A percentile compares a stretch with the other conserved stretches of the same genome.
Conservation (phyloP, 2,329 filamentous ascomycete genomes). For the Fusarium gaditjirri region DNA sequence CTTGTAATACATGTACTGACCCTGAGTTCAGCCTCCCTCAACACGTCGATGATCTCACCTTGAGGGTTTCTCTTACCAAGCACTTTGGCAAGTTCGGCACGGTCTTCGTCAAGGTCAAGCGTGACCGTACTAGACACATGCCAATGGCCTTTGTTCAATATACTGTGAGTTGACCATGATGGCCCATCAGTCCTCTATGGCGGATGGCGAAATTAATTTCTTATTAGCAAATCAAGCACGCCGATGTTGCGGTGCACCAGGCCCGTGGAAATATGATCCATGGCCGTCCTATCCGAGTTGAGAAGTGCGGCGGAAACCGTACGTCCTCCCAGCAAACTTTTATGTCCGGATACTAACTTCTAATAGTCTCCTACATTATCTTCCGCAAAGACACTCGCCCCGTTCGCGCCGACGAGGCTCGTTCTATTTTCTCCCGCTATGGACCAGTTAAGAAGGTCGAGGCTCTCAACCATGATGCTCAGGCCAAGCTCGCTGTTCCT, state of each 20-base stretch:
- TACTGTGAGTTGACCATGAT: conserved; percentile 57
- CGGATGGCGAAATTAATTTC: conserved; percentile 37
- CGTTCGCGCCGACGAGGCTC: conserved; percentile 57
- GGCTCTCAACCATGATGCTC: conserved; percentile 48
- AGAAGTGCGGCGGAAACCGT: conserved; percentile 70
- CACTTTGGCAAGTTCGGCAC: conserved; percentile 65
- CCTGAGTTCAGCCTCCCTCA: conserved; percentile 60
- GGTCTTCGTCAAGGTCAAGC: conserved; percentile 72
- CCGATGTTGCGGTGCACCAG: conserved; percentile 58
- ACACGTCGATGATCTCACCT: conserved; percentile 58
- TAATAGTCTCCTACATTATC: conserved; percentile 61
- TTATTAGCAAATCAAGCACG: conserved; percentile 58
- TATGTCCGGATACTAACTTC: conserved; percentile 36
- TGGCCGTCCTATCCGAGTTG: conserved; percentile 68
- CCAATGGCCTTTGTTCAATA: conserved; percentile 73
- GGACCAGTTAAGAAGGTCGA: conserved; percentile 57
- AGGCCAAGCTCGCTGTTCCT: conserved; percentile 49
- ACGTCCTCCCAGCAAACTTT: conserved; percentile 44
- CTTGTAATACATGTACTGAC: not conserved
- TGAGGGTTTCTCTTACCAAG: conserved; percentile 63
- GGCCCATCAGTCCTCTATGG: not conserved
- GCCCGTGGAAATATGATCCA: conserved; percentile 62
- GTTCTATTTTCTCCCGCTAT: conserved; percentile 54
- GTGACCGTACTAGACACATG: conserved; percentile 63
- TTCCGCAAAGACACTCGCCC: conserved; percentile 50